These are phyloP conservation scores for Pilobolus umbonatus DNA, from an alignment of 192 early-diverging fungal genomes.

Conservation along the genomic window DNA sequence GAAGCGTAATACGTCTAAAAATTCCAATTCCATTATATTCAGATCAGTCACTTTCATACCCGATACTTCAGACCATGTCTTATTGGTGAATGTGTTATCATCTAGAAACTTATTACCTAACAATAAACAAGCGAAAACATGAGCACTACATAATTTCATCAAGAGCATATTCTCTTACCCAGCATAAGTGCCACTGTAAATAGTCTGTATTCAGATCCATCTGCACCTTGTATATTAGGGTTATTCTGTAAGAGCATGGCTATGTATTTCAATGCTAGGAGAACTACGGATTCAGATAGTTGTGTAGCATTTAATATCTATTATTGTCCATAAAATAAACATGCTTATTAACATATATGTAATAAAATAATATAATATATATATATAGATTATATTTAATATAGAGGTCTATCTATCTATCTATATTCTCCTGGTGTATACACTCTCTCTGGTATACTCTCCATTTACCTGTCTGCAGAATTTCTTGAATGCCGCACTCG, in stretches of 20 bases:
- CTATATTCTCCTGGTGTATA: no score
- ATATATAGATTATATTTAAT: background rate
- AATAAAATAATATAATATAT: background rate
- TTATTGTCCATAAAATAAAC: slow-evolving; percentile 27
- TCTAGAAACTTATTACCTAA: slow-evolving; percentile 77
- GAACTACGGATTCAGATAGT: slow-evolving; percentile 47
- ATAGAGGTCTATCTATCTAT: no score
- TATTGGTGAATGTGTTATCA: slow-evolving; percentile 89
- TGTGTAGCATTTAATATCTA: slow-evolving; percentile 47
- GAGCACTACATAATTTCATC: background rate
- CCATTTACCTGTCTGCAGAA: slow-evolving; percentile 36
- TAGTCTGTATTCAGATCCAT: slow-evolving; percentile 53
- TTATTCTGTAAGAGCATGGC: slow-evolving; percentile 38
- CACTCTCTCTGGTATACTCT: no score
- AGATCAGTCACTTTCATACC: slow-evolving; percentile 76
- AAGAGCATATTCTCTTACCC: slow-evolving; percentile 14
- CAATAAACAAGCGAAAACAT: background rate
- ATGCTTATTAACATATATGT: background rate
- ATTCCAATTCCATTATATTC: slow-evolving; percentile 80
- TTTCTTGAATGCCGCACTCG: slow-evolving; percentile 31
- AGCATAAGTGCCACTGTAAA: slow-evolving; percentile 53
- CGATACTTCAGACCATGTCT: slow-evolving; percentile 84
- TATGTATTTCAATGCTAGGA: slow-evolving; percentile 52
- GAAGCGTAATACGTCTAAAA: slow-evolving; percentile 70
- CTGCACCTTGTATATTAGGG: slow-evolving; percentile 42